phyloP scores from a whole-genome alignment of 345 rosid species.

The Odontarrhena argentea region DNA sequence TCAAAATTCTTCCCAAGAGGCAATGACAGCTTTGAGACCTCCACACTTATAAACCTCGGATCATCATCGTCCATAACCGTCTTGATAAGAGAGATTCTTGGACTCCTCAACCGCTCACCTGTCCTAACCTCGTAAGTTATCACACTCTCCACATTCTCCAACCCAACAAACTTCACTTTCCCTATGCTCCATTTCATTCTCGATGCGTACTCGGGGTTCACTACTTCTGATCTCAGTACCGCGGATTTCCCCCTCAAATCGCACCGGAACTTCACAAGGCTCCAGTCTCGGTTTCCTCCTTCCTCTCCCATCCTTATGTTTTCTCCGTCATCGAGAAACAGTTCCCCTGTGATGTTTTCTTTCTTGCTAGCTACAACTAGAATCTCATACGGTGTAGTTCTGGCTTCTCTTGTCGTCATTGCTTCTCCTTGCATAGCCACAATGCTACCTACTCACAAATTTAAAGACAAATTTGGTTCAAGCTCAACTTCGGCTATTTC shows the following conservation, averaged over 20 bases:
- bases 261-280: conserved; percentile 48
- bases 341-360: conserved; percentile 53
- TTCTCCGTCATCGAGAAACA: conserved; percentile 70
- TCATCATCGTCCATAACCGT: conserved; percentile 22
- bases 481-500: neutral
- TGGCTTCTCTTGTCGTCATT: conserved; percentile 57
- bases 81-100: conserved; percentile 27
- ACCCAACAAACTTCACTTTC: conserved; percentile 60
- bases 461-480: neutral
- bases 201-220: conserved; percentile 54
- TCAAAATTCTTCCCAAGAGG: conserved; percentile 50
- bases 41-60: conserved; percentile 40
- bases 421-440: conserved; percentile 75
- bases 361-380: conserved; percentile 49
- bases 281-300: conserved; percentile 56
- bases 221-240: conserved; percentile 47
- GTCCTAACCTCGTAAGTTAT: conserved; percentile 38
- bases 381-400: conserved; percentile 55
- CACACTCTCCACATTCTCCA: conserved; percentile 33
- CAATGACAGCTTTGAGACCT: conserved; percentile 39
- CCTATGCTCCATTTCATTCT: conserved; percentile 53
- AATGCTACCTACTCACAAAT: conserved; percentile 41
- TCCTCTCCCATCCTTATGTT: conserved; percentile 55
- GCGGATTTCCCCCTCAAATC: conserved; percentile 31
- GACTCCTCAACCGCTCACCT: conserved; percentile 18